Evolutionary conservation across 495 filamentous ascomycete genomes (phyloP).

Genomic region (Podospora tetraspora): DNA sequence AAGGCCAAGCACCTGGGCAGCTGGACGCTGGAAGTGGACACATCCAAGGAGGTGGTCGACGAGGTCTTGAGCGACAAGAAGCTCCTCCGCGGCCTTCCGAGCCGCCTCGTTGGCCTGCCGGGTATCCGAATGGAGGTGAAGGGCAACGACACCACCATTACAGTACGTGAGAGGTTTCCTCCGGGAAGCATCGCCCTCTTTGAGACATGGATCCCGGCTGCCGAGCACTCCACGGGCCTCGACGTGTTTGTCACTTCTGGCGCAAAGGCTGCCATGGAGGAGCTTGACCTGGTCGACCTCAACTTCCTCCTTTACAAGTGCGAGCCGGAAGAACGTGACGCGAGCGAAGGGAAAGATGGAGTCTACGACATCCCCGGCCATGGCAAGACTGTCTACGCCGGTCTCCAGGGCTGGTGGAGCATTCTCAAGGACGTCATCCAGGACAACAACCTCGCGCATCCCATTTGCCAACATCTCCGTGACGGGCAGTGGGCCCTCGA

Average conservation of each 20-base stretch:
- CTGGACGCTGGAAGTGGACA: slow-evolving; percentile 83
- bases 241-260: slow-evolving; percentile 79
- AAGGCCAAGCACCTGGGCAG: slow-evolving; percentile 76
- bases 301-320: slow-evolving; percentile 91
- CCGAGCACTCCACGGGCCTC: slow-evolving; percentile 71
- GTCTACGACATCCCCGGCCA: slow-evolving; percentile 79
- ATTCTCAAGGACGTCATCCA: slow-evolving; percentile 76
- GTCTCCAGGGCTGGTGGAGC: slow-evolving; percentile 98
- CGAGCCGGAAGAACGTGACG: slow-evolving; percentile 85
- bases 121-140: slow-evolving; percentile 62
- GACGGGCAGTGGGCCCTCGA: slow-evolving; percentile 94
- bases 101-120: slow-evolving; percentile 65
- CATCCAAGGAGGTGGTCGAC: slow-evolving; percentile 56
- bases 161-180: slow-evolving; percentile 73
- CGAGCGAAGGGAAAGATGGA: slow-evolving; percentile 73
- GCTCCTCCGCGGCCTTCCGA: slow-evolving; percentile 73
- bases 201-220: slow-evolving; percentile 86
- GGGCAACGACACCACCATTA: slow-evolving; percentile 68
- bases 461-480: slow-evolving; percentile 85
- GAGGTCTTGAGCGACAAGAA: slow-evolving; percentile 62
- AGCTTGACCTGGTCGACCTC: slow-evolving; percentile 69
- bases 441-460: slow-evolving; percentile 88
- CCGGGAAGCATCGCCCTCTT: slow-evolving; percentile 93
- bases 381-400: slow-evolving; percentile 87
- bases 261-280: slow-evolving; percentile 71